phyloP scores from a whole-genome alignment of 352 stramenopile species.

The Globisporangium mamillatum region DNA sequence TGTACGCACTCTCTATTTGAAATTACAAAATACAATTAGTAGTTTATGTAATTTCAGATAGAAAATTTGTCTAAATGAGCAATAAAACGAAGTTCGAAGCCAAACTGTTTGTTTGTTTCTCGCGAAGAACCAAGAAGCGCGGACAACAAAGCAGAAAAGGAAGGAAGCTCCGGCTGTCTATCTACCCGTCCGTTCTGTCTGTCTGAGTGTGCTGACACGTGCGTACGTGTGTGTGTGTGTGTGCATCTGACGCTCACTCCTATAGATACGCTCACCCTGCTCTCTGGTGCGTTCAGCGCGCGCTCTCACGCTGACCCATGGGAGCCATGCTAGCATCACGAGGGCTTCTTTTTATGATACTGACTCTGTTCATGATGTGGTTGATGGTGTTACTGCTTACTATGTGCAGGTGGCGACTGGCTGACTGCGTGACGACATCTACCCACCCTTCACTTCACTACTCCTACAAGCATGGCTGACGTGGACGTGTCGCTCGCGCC shows the following conservation, averaged over 20 bases:
- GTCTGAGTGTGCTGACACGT: not conserved
- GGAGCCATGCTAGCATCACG: not conserved
- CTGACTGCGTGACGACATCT: not conserved
- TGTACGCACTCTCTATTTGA: not conserved
- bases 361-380: not conserved
- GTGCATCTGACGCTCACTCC: not conserved
- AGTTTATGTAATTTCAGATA: not conserved
- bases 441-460: not conserved
- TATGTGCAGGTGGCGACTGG: not conserved
- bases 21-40: not conserved
- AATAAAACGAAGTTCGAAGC: not conserved
- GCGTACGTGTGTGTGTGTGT: not conserved
- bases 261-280: not conserved
- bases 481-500: constrained; percentile 60
- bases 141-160: not conserved
- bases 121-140: constrained; percentile 4
- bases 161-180: not conserved
- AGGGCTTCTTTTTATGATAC: not conserved
- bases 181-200: not conserved
- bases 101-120: not conserved
- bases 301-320: not conserved
- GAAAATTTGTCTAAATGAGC: too few relatives aligned
- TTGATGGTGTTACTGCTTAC: not conserved
- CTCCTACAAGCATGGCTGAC: constrained; percentile 36
- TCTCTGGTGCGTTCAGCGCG: not conserved